These are phyloP conservation scores for Saccharomyces hybrid DNA, from an alignment of 1,139 yeast species.

Conservation along the genomic window DNA sequence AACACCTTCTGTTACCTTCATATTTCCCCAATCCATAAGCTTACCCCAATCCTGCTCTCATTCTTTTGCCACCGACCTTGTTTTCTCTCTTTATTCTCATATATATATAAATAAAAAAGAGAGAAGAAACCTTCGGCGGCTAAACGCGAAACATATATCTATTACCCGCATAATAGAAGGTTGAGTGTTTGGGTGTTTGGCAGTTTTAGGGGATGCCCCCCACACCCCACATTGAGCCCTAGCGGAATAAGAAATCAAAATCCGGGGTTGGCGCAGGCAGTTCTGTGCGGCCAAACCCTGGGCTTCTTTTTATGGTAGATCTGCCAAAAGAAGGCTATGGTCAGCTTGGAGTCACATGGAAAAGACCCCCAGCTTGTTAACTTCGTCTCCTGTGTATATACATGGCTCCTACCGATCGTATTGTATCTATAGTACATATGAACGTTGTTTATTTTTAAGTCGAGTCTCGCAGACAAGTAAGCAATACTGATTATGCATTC, in stretches of 20 bases:
- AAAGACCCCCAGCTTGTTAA: background rate
- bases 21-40: too few species aligned
- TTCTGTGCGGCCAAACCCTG: background rate
- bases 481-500: background rate
- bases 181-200: too few species aligned
- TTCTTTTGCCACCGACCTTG: background rate
- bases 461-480: background rate
- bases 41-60: background rate
- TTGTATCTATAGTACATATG: too few species aligned
- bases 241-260: background rate
- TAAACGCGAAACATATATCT: background rate
- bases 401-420: too few species aligned
- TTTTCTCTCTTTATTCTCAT: background rate
- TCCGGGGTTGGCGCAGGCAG: background rate
- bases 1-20: too few species aligned
- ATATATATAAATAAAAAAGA: background rate
- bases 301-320: background rate
- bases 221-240: background rate
- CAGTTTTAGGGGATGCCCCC: background rate
- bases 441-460: too few species aligned
- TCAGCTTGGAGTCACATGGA: background rate
- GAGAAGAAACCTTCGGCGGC: background rate
- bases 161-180: background rate
- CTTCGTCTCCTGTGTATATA: background rate
- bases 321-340: background rate